Evolutionary conservation across 1,284 basidiomycete genomes (phyloP).

Genomic region (Schizopora paradoxa): DNA sequence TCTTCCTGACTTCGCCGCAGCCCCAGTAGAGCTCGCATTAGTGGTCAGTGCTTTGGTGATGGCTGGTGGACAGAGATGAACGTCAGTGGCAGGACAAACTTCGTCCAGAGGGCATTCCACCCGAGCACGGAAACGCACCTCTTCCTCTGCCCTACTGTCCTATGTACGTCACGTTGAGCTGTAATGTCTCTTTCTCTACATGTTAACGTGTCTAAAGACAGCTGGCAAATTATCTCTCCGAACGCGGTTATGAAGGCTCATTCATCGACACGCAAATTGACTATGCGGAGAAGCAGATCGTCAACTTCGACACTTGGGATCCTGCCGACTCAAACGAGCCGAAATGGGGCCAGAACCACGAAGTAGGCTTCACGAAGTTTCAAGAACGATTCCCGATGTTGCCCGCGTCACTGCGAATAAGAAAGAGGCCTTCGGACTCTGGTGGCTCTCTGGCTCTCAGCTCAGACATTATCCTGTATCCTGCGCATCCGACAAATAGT

Average conservation of each 20-base stretch:
- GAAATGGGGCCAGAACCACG: constrained; percentile 10
- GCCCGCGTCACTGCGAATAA: constrained; percentile 10
- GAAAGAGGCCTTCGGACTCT: background rate
- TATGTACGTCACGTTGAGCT: constrained; percentile 10
- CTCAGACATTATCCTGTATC: constrained; percentile 6
- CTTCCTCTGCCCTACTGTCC: constrained; percentile 16
- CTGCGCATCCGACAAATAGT: constrained; percentile 9
- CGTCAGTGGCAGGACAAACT: constrained; percentile 15
- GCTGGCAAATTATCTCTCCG: constrained; percentile 10
- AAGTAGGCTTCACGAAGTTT: background rate
- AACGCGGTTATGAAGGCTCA: constrained; percentile 13
- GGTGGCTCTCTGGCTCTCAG: too few relatives aligned
- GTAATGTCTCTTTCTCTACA: background rate
- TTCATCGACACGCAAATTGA: constrained; percentile 11
- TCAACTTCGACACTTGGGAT: background rate
- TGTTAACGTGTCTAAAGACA: constrained; percentile 11
- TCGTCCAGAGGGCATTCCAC: constrained; percentile 12
- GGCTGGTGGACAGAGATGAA: too few relatives aligned
- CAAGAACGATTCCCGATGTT: background rate
- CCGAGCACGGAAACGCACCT: constrained; percentile 12
- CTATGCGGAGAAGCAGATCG: background rate
- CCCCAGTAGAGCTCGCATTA: too few relatives aligned
- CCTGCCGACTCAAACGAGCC: constrained; percentile 2
- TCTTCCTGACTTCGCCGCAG: too few relatives aligned
- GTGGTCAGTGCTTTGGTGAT: too few relatives aligned